phyloP scores from a whole-genome alignment of 305 asterid species.

The Fraxinus baroniana region DNA sequence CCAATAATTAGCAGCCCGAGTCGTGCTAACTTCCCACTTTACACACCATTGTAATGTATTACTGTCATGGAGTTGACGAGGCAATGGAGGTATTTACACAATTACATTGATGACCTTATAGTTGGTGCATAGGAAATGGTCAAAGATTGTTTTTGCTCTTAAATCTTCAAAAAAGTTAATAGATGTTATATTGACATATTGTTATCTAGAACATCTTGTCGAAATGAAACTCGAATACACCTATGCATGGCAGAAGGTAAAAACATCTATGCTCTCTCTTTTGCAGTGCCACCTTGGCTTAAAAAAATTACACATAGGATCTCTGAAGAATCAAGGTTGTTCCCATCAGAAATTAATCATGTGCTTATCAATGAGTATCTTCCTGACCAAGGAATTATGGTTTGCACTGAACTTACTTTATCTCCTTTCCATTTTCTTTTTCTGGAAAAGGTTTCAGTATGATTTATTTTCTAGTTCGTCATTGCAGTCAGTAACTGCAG shows the following conservation, averaged over 20 bases:
- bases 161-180: neutral
- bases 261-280: conserved; percentile 14
- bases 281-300: conserved; percentile 91
- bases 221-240: neutral
- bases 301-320: conserved; percentile 57
- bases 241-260: conserved; percentile 1
- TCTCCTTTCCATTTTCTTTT: neutral
- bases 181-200: neutral
- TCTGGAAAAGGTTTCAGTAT: neutral
- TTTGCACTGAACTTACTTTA: conserved; percentile 25
- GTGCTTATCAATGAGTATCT: conserved; percentile 91
- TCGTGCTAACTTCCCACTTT: neutral
- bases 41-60: neutral
- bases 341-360: conserved; percentile 79
- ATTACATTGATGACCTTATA: neutral
- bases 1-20: neutral
- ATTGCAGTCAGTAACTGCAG: conserved; percentile 14
- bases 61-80: neutral
- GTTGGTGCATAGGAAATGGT: neutral
- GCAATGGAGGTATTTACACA: neutral
- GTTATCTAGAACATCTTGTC: conserved; percentile 4
- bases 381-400: conserved; percentile 92
- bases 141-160: neutral
- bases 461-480: neutral
- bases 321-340: conserved; percentile 51